A percentile compares a stretch with the other conserved stretches of the same genome.
Evolutionary conservation across 768 basidiomycete genomes (phyloP).

Genomic region (Termitomyces sp.): DNA sequence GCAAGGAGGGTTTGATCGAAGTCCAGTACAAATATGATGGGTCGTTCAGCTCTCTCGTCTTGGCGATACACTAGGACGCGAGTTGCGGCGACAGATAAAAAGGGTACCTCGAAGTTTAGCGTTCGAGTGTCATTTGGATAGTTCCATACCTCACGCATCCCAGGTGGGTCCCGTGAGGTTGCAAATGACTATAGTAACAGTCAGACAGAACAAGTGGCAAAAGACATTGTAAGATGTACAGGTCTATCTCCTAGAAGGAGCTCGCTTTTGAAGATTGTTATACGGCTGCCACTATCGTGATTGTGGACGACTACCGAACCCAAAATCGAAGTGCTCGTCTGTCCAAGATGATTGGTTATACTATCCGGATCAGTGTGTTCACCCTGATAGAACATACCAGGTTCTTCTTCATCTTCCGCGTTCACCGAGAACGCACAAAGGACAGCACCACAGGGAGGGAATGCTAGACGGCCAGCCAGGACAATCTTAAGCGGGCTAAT

Average conservation of each 20-base stretch:
- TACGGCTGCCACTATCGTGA: background rate
- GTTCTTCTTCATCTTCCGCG: background rate
- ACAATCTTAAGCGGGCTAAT: background rate
- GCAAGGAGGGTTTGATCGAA: constrained; percentile 6
- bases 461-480: background rate
- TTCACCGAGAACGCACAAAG: background rate
- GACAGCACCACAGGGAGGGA: background rate
- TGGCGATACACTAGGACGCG: background rate
- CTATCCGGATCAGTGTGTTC: constrained; percentile 8
- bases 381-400: background rate
- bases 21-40: constrained; percentile 2
- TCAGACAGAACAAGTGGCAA: constrained; percentile 7
- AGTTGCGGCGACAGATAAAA: background rate
- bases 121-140: constrained; percentile 8
- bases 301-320: constrained; percentile 26
- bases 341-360: background rate
- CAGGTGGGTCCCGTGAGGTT: constrained; percentile 1
- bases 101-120: background rate
- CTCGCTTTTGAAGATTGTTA: constrained; percentile 4
- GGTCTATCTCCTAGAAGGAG: constrained; percentile 6
- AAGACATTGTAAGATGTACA: background rate
- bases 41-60: background rate
- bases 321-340: constrained; percentile 41
- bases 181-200: constrained; percentile 3
- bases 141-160: constrained; percentile 1